Conservation (phyloP, 2,329 filamentous ascomycete species). For the Nemania sp. region DNA sequence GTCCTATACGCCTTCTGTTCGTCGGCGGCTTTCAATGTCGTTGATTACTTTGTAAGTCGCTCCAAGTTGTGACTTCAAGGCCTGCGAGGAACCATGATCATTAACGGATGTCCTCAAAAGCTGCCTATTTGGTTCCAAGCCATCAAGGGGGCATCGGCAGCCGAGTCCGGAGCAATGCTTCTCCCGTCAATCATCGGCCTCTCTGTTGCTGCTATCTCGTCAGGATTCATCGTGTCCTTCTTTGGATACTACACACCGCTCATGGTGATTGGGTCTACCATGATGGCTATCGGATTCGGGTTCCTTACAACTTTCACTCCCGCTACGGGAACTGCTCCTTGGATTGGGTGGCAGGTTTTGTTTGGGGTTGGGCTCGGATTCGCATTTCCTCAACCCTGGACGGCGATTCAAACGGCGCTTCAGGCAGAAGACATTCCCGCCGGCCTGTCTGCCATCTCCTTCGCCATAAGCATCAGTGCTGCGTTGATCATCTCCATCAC, state of each 20-base stretch:
- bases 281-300: constrained; percentile 19
- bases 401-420: constrained; percentile 15
- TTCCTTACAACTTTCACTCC: constrained; percentile 20
- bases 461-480: constrained; percentile 22
- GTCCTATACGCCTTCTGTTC: constrained; percentile 20
- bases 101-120: background rate
- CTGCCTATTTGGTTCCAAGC: constrained; percentile 27
- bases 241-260: constrained; percentile 22
- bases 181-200: constrained; percentile 19
- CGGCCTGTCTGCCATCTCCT: constrained; percentile 14
- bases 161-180: constrained; percentile 13
- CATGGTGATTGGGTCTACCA: constrained; percentile 13
- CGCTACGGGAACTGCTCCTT: background rate
- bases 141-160: constrained; percentile 18
- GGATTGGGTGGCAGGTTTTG: constrained; percentile 21
- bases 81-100: background rate
- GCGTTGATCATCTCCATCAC: constrained; percentile 16
- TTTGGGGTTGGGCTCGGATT: constrained; percentile 18
- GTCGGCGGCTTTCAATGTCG: constrained; percentile 17
- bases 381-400: constrained; percentile 16
- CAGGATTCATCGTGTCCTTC: constrained; percentile 18
- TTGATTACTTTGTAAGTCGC: constrained; percentile 23
- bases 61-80: background rate
- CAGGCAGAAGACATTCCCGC: constrained; percentile 9
- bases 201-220: constrained; percentile 10